A percentile compares a stretch with the other conserved stretches of the same genome.
Evolutionary conservation across 352 stramenopile genomes (phyloP).

Genomic region (Lagenidium giganteum): DNA sequence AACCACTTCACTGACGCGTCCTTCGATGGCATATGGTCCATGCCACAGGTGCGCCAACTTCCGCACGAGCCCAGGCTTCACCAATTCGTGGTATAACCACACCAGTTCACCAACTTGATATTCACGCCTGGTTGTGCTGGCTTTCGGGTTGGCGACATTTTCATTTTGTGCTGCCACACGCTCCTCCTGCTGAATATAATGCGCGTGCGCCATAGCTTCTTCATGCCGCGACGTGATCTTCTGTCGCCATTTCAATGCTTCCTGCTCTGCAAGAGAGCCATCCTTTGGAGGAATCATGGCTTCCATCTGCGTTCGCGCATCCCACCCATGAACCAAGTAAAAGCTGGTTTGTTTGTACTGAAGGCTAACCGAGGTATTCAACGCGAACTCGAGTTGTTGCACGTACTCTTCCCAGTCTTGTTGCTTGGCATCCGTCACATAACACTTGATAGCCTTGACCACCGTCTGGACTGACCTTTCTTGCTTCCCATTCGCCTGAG

Average conservation of each 20-base stretch:
- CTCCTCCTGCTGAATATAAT: conserved; percentile 5
- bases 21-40: conserved; percentile 4
- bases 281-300: conserved; percentile 1
- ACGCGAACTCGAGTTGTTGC: conserved; percentile 15
- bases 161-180: conserved; percentile 2
- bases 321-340: too few relatives aligned
- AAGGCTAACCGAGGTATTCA: too few relatives aligned
- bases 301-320: too few relatives aligned
- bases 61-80: conserved; percentile 4
- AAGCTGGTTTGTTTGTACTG: too few relatives aligned
- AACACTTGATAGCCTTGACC: conserved; percentile 9
- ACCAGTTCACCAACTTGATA: conserved; percentile 6
- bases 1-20: conserved; percentile 2
- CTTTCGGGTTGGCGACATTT: not conserved
- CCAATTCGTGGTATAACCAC: conserved; percentile 10
- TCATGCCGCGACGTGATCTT: not conserved
- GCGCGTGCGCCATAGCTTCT: not conserved
- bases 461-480: conserved; percentile 25
- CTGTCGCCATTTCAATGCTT: not conserved
- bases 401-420: conserved; percentile 25
- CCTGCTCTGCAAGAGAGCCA: not conserved
- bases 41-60: conserved; percentile 13
- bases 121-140: not conserved
- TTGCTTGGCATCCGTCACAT: conserved; percentile 16
- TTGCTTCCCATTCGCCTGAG: conserved; percentile 29